Conservation (phyloP, 257 asterid genomes). For the Lycium barbarum region DNA sequence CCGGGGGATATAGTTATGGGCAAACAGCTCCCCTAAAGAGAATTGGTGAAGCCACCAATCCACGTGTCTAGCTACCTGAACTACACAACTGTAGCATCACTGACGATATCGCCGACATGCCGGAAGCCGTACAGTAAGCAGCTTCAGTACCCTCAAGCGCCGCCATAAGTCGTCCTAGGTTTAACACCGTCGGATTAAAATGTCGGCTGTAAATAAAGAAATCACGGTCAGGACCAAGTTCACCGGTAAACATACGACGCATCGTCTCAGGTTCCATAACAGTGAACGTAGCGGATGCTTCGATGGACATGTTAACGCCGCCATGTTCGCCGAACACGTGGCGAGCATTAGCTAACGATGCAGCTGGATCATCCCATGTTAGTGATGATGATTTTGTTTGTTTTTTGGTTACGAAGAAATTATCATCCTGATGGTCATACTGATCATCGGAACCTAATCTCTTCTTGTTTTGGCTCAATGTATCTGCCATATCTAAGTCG, state of each 20-base stretch:
- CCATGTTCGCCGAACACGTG: constrained; percentile 99
- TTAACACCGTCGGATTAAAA: constrained; percentile 92
- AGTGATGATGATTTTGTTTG: background rate
- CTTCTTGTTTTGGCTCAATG: constrained; percentile 47
- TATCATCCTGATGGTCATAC: constrained; percentile 41
- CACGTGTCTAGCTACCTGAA: background rate
- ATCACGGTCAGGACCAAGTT: constrained; percentile 83
- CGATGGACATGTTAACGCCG: constrained; percentile 98
- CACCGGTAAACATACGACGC: constrained; percentile 91
- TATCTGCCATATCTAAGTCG: constrained; percentile 54
- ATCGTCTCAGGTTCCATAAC: constrained; percentile 95
- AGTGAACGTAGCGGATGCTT: constrained; percentile 97
- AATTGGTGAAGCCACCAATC: too few species aligned
- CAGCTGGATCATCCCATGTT: constrained; percentile 69
- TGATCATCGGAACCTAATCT: constrained; percentile 53
- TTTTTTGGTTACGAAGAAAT: constrained; percentile 46
- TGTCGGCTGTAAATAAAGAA: constrained; percentile 96
- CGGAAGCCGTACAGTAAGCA: background rate
- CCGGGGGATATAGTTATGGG: too few species aligned
- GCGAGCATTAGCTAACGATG: constrained; percentile 75
- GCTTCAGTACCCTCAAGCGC: background rate
- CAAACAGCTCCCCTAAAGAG: too few species aligned
- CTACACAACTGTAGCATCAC: constrained; percentile 16
- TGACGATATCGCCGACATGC: constrained; percentile 3
- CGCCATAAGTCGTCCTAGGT: constrained; percentile 74